These are phyloP conservation scores for Inga laurina DNA, from an alignment of 306 rosid genomes.

Conservation along the genomic window DNA sequence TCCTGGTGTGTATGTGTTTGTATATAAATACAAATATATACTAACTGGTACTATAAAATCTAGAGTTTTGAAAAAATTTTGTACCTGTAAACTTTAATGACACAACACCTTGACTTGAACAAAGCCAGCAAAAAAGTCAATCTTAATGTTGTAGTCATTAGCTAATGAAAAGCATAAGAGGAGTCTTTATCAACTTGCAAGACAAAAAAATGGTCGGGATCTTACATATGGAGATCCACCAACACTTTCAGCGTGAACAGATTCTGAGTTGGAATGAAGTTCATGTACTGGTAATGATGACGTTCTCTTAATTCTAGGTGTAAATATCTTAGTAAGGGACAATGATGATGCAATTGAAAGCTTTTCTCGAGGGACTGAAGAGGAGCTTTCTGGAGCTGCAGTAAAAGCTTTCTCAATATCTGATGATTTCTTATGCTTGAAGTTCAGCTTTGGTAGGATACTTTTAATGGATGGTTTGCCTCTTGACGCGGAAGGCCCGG, in stretches of 20 bases:
- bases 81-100: background rate
- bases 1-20: background rate
- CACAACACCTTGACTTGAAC: constrained; percentile 17
- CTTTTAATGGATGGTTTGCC: constrained; percentile 64
- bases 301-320: constrained; percentile 73
- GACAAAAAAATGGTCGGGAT: constrained; percentile 3
- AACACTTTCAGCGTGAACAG: constrained; percentile 55
- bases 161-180: background rate
- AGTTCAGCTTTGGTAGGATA: constrained; percentile 77
- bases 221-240: constrained; percentile 68
- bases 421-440: constrained; percentile 60
- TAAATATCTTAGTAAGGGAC: constrained; percentile 72
- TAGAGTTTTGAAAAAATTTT: background rate
- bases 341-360: constrained; percentile 66
- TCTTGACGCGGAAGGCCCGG: constrained; percentile 58
- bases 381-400: constrained; percentile 51
- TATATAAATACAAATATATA: background rate
- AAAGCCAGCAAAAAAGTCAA: constrained; percentile 23
- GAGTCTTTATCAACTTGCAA: background rate
- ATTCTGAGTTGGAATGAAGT: constrained; percentile 53
- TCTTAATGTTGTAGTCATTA: constrained; percentile 13
- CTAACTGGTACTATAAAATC: background rate
- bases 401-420: constrained; percentile 61
- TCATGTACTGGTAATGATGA: constrained; percentile 91
- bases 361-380: constrained; percentile 57